Percentiles rank a stretch among this genome's conserved stretches.
These are phyloP conservation scores for Carex parvula DNA, from an alignment of 176 grass and related monocot genomes.

Conservation along the genomic window DNA sequence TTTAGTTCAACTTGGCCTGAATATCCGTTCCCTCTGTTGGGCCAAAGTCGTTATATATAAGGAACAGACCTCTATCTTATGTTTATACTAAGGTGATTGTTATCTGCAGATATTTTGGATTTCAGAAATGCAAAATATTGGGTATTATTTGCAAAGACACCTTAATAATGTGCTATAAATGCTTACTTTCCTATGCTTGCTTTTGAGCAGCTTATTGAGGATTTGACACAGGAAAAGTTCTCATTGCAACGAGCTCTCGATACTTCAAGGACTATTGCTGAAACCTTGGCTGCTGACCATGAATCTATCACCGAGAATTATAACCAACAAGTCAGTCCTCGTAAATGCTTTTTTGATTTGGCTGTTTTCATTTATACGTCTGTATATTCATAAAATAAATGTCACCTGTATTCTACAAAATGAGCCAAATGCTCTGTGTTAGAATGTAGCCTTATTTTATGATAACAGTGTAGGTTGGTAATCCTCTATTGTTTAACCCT, in stretches of 20 bases:
- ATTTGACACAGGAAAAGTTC: constrained; percentile 97
- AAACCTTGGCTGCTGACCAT: constrained; percentile 85
- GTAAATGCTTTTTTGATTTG: not conserved
- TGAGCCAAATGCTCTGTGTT: not conserved
- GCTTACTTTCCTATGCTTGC: constrained; percentile 21
- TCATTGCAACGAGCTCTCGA: constrained; percentile 81
- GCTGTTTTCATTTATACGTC: not conserved
- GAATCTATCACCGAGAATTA: constrained; percentile 89
- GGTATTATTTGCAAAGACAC: constrained; percentile 18
- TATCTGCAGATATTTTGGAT: not conserved
- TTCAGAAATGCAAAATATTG: not conserved
- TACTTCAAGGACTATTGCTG: constrained; percentile 64
- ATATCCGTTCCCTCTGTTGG: not conserved
- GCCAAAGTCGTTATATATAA: not conserved
- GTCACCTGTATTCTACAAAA: not conserved
- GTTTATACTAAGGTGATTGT: constrained; percentile 7
- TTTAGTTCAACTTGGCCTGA: not conserved
- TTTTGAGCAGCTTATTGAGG: constrained; percentile 80
- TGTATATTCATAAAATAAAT: not conserved
- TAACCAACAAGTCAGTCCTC: constrained; percentile 74
- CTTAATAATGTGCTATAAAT: not conserved
- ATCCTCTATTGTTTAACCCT: not conserved
- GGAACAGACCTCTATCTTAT: not conserved
- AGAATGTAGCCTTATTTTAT: not conserved
- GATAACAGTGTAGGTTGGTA: not conserved